These are phyloP conservation scores for Talaromyces piceae DNA, from an alignment of 2,329 filamentous ascomycete genomes.

Conservation along the genomic window DNA sequence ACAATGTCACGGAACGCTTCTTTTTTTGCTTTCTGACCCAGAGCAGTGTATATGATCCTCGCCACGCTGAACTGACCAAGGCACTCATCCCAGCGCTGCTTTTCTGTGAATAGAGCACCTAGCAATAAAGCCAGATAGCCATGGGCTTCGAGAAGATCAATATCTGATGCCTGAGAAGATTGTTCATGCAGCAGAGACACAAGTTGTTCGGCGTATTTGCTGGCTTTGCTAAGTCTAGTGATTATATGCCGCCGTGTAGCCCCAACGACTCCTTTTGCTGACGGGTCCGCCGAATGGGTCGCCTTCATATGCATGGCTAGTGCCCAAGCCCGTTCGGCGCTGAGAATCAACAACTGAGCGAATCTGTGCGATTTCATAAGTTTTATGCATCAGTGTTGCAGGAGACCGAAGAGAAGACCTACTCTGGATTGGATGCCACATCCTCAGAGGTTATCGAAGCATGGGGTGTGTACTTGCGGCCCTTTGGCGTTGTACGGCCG, in stretches of 20 bases:
- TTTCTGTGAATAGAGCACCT: constrained; percentile 78
- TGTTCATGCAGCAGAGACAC: constrained; percentile 59
- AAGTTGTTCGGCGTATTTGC: constrained; percentile 60
- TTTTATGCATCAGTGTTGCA: background rate
- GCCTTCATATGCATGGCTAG: constrained; percentile 94
- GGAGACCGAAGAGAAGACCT: constrained; percentile 28
- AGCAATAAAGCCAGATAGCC: constrained; percentile 73
- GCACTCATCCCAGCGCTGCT: constrained; percentile 74
- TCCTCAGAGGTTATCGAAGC: constrained; percentile 64
- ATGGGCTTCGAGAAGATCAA: constrained; percentile 73
- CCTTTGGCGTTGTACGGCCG: constrained; percentile 72
- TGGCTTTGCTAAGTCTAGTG: constrained; percentile 76
- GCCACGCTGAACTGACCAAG: constrained; percentile 68
- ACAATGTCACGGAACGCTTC: constrained; percentile 83
- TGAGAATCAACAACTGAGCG: constrained; percentile 71
- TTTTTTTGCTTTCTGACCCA: constrained; percentile 57
- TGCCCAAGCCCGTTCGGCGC: constrained; percentile 86
- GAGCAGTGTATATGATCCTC: constrained; percentile 72
- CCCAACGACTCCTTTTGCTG: constrained; percentile 65
- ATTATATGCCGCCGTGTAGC: constrained; percentile 80
- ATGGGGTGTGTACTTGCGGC: constrained; percentile 74
- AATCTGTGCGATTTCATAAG: constrained; percentile 48
- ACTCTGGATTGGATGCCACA: constrained; percentile 69
- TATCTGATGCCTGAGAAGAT: constrained; percentile 57
- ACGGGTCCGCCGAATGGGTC: constrained; percentile 66